These are phyloP conservation scores for Nothopassalora personata DNA, from an alignment of 2,329 filamentous ascomycete species.

Conservation along the genomic window DNA sequence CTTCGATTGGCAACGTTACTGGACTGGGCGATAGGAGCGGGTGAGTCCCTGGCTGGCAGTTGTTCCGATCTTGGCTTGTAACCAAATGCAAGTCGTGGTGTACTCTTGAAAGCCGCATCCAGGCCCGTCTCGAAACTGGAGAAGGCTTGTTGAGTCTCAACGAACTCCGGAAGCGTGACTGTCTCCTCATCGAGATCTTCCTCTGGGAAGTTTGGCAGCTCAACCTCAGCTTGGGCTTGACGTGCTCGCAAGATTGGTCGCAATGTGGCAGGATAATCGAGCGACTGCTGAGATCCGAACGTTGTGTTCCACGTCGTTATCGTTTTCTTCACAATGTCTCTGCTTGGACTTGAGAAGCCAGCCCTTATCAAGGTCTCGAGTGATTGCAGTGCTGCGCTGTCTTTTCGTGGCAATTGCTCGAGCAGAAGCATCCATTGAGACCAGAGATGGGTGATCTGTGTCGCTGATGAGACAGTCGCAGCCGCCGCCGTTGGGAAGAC, in stretches of 20 bases:
- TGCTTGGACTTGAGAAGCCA: conserved; percentile 50
- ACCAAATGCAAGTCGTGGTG: background rate
- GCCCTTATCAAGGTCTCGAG: conserved; percentile 49
- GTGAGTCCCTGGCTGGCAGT: background rate
- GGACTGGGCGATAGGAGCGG: background rate
- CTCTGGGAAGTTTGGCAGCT: conserved; percentile 45
- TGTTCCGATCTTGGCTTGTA: background rate
- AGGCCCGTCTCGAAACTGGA: background rate
- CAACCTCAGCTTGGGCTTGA: conserved; percentile 49
- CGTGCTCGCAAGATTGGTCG: conserved; percentile 58
- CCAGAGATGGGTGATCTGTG: conserved; percentile 37
- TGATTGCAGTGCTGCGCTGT: conserved; percentile 51
- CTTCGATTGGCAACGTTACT: background rate
- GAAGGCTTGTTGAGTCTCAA: conserved; percentile 14
- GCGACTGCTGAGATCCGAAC: conserved; percentile 55
- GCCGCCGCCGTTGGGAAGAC: conserved; percentile 3
- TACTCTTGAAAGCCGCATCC: background rate
- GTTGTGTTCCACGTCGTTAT: conserved; percentile 64
- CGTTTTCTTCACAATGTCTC: conserved; percentile 46
- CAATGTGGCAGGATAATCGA: conserved; percentile 62
- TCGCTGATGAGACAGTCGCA: background rate
- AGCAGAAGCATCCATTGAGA: conserved; percentile 47
- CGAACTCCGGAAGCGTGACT: conserved; percentile 23
- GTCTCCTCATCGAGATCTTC: conserved; percentile 35
- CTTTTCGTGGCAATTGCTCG: conserved; percentile 53